Evolutionary conservation across 140 eudicot species (phyloP), one percentile per base, ranked within the genome.

Genomic region (Bidens hawaiensis): DNA sequence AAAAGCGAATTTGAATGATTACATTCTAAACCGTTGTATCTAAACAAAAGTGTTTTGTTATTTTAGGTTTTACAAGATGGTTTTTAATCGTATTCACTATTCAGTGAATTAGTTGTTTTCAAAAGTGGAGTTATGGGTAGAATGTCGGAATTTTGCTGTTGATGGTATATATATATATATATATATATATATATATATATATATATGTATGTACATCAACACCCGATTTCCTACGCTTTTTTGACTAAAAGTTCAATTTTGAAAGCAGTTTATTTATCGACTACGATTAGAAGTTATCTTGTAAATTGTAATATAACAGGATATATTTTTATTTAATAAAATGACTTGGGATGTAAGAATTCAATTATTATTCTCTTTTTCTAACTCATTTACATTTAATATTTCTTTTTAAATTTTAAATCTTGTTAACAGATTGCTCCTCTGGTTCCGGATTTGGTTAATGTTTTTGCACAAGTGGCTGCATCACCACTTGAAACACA

Each of bases 381-480:
- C 16, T 2, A 50, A 14, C 17, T 53, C 34, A 24, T 24, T 26
- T 53, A 5, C 14, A 5, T 25, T 24, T 53, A 1, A 25, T 24
- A 4, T 14, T 0, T 4, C 7, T 14, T 53, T 53, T 15, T 13
- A 28, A 22, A 7, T 24, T 60, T 1, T 47, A 6, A 64, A 27
- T 62, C 14, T 15, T 48, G 58, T 72, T 16, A 36, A 68, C 93
- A 91, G 98, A 82, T 91, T 43, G 73, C 84, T 48, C 73, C 95
- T 46, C 72, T 75, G 60, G 96, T 87, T 59, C 98, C 98, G 14
- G 95, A 87, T 33, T 64, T 91, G 81, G 93, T 91, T 48, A 88
- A 81, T 41, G 72, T 91, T 21, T 91, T 91, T 75, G 98, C 95
- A 49, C 87, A 91, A 72, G 93, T 91, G 34, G 96, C 95, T 28